Evolutionary conservation across 2,329 filamentous ascomycete species (phyloP), one percentile per base, ranked within the genome.

Genomic region (Aspergillus caelatus): DNA sequence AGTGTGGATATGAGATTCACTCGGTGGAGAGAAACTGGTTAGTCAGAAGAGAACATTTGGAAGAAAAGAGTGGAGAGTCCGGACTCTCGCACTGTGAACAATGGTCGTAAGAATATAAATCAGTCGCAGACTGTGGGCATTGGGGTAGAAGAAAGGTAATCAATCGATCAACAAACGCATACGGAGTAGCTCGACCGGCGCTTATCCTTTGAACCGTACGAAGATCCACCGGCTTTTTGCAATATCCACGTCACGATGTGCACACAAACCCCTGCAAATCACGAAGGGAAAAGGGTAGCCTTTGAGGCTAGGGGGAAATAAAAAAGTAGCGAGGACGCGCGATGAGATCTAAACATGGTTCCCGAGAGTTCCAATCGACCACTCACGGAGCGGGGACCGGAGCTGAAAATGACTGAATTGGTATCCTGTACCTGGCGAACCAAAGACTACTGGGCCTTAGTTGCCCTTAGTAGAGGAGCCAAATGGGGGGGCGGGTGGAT

Each of bases 281-380:
- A 61, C 39, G 41, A 36, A 53, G 32, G 21, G 19, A 57, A 54
- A 54, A 41, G 60, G 48, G 48, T 58, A 55, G 32, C 52, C 52
- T 65, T 63, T 58, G 50, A 58, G 54, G 58, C 56, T 41, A 41
- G 26, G 28, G 46, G 59, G 26, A 23, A 10, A 19, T 19, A 6
- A 65, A 64, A 58, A 48, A 26, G 36, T 28, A 55, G 50, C 28
- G 54, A 59, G 28, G 54, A 52, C 52, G 52, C 52, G 52, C 60
- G 58, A 65, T 65, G 63, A 65, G 65, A 67, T 67, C 60, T 58
- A 48, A 65, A 45, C 63, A 61, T 65, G 62, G 64, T 61, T 61
- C 56, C 36, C 46, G 62, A 50, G 32, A 52, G 58, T 61, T 12
- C 28, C 48, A 52, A 52, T 54, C 36, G 56, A 57, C 57, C 58